These are phyloP conservation scores for Plasmodium coatneyi DNA, from an alignment of 169 alveolate genomes.

Conservation along the genomic window DNA sequence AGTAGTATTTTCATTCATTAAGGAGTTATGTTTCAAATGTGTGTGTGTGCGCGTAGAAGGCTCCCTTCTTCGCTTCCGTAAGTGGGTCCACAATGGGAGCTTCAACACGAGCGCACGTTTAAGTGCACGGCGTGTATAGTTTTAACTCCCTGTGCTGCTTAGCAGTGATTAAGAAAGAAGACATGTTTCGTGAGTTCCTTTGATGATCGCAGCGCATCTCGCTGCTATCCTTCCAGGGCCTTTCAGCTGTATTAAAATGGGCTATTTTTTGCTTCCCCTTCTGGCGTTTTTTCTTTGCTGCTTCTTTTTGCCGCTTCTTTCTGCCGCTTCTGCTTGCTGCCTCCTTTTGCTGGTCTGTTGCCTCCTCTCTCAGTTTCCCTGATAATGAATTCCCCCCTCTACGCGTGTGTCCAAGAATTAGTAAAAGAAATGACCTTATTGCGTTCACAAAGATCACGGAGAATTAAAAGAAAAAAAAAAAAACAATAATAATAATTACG, in stretches of 20 bases:
- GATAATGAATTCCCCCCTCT: neutral
- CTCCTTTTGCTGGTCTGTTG: neutral
- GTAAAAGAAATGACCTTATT: neutral
- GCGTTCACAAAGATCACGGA: neutral
- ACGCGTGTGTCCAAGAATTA: neutral
- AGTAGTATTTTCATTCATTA: conserved; percentile 29
- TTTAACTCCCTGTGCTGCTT: neutral
- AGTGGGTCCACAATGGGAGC: neutral
- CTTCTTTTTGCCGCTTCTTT: too few species aligned
- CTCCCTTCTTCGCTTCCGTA: neutral
- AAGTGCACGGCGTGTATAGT: neutral
- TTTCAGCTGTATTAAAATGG: neutral
- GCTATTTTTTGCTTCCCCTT: neutral
- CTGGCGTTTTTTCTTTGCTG: too few species aligned
- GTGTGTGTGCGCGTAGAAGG: neutral
- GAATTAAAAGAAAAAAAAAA: neutral
- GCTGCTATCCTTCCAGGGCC: neutral
- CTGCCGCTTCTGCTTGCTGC: neutral
- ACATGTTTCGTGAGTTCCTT: neutral
- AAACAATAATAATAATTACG: neutral
- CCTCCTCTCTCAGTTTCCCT: neutral
- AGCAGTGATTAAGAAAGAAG: neutral
- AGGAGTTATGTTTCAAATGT: neutral
- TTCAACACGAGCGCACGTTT: neutral
- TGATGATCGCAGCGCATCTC: neutral